Conservation (phyloP, 495 filamentous ascomycete genomes). For the Delitschia confertaspora region DNA sequence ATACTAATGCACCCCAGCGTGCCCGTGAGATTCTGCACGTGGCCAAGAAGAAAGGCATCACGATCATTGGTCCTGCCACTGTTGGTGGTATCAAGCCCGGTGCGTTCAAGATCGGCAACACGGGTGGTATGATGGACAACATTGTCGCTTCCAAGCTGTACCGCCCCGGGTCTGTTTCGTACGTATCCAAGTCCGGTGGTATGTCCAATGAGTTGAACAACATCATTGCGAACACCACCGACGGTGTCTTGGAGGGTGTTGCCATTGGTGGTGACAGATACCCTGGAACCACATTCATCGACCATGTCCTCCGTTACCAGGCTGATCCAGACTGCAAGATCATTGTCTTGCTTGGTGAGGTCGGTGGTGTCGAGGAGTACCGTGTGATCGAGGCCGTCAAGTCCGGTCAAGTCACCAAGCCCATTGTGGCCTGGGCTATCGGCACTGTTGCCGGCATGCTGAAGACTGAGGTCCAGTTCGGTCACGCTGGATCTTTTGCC, state of each 20-base stretch:
- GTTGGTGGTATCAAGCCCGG: conserved; percentile 99
- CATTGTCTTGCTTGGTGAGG: conserved; percentile 89
- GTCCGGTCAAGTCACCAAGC: conserved; percentile 88
- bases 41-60: conserved; percentile 95
- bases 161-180: conserved; percentile 95
- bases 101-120: conserved; percentile 99
- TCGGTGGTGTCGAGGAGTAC: conserved; percentile 99
- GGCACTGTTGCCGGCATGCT: conserved; percentile 99
- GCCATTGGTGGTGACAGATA: conserved; percentile 99
- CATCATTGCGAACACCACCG: conserved; percentile 89
- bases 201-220: conserved; percentile 99
- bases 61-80: conserved; percentile 96
- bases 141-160: conserved; percentile 99
- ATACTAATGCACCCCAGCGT: conserved; percentile 45
- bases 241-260: conserved; percentile 98
- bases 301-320: conserved; percentile 93
- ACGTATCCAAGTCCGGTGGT: conserved; percentile 99
- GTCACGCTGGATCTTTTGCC: conserved; percentile 95
- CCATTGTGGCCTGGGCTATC: conserved; percentile 97
- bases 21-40: conserved; percentile 94
- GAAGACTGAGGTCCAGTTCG: conserved; percentile 99
- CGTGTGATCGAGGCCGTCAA: conserved; percentile 97
- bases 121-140: conserved; percentile 99
- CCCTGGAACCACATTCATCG: conserved; percentile 97
- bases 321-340: conserved; percentile 95